Percentiles rank a stretch among this genome's conserved stretches.
Evolutionary conservation across 2,329 filamentous ascomycete genomes (phyloP).

Genomic region (Byssochlamys sp.): DNA sequence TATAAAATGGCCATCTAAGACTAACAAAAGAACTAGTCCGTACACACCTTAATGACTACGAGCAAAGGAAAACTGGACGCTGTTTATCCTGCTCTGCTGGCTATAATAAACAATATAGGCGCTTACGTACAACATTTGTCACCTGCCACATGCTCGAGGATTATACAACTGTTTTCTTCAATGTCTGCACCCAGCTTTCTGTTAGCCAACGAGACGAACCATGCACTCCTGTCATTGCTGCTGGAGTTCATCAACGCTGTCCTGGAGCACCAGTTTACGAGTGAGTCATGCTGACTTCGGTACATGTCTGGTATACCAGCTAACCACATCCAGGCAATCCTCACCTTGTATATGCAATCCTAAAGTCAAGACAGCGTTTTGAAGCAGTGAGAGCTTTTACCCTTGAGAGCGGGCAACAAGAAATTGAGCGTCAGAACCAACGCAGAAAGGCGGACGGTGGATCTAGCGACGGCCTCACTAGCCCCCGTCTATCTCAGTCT

Average conservation of each 20-base stretch:
- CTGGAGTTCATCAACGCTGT: constrained; percentile 84
- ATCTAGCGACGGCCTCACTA: constrained; percentile 28
- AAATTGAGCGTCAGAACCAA: constrained; percentile 71
- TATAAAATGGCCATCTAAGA: background rate
- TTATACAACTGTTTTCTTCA: constrained; percentile 78
- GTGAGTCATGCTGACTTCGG: constrained; percentile 39
- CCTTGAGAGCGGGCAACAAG: constrained; percentile 80
- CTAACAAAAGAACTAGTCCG: constrained; percentile 51
- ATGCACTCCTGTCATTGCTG: constrained; percentile 67
- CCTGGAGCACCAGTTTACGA: constrained; percentile 74
- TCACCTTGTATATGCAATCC: constrained; percentile 66
- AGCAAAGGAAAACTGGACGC: constrained; percentile 84
- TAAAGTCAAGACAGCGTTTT: constrained; percentile 72
- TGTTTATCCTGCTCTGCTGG: constrained; percentile 82
- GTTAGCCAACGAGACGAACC: constrained; percentile 83
- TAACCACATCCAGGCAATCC: constrained; percentile 55
- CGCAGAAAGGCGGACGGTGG: constrained; percentile 53
- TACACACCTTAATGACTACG: constrained; percentile 80
- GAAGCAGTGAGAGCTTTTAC: constrained; percentile 80
- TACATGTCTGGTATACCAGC: constrained; percentile 1
- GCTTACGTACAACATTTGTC: constrained; percentile 73
- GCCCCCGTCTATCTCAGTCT: constrained; percentile 27
- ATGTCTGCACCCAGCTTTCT: constrained; percentile 92
- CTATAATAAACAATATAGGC: constrained; percentile 86
- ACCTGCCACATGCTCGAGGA: constrained; percentile 63